Evolutionary conservation across 164 flowering plant genomes (phyloP).

Genomic region (Tetrastigma voinierianum): DNA sequence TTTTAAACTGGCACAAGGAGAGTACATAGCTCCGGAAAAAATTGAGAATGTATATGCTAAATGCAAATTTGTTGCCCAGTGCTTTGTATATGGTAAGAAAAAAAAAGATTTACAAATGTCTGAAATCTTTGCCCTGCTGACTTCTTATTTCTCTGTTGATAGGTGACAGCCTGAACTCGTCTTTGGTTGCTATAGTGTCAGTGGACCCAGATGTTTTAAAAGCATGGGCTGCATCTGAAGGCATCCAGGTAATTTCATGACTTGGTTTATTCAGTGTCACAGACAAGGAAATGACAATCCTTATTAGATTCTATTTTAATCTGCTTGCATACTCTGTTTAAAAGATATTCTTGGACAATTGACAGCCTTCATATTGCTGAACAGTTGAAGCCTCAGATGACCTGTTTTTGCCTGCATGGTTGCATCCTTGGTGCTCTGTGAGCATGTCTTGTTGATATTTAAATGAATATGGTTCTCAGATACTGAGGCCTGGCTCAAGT

Average conservation of each 20-base stretch:
- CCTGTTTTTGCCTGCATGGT: background rate
- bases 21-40: conserved; percentile 96
- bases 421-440: background rate
- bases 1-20: conserved; percentile 97
- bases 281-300: background rate
- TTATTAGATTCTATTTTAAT: background rate
- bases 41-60: conserved; percentile 92
- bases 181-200: conserved; percentile 75
- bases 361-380: background rate
- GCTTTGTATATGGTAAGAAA: conserved; percentile 86
- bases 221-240: conserved; percentile 80
- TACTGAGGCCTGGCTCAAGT: too few relatives aligned
- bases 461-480: too few relatives aligned
- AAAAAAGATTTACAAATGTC: background rate
- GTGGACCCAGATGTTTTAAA: conserved; percentile 72
- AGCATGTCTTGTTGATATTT: background rate
- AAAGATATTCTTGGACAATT: background rate
- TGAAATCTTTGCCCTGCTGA: conserved; percentile 10
- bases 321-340: background rate
- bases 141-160: conserved; percentile 13
- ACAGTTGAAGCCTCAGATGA: background rate
- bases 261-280: background rate
- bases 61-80: conserved; percentile 84
- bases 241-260: conserved; percentile 51
- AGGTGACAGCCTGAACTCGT: conserved; percentile 95